phyloP scores from a whole-genome alignment of 495 filamentous ascomycete genomes.

The Aspergillus sparsus region DNA sequence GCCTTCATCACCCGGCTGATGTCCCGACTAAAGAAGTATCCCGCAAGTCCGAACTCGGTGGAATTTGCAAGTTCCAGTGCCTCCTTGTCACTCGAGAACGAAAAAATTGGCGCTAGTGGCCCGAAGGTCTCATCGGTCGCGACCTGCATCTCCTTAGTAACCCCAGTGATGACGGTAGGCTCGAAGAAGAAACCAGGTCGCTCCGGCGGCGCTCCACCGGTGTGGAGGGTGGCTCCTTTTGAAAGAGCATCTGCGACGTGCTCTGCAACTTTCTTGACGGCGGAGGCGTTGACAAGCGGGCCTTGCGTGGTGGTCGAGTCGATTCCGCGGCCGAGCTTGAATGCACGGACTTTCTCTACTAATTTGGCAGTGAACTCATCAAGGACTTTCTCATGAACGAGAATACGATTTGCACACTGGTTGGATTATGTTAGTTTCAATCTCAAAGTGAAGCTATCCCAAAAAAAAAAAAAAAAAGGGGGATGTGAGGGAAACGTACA shows the following conservation, averaged over 20 bases:
- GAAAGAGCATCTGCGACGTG: conserved; percentile 70
- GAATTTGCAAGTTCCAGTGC: conserved; percentile 30
- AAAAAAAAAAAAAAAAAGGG: not conserved
- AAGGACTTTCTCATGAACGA: conserved; percentile 36
- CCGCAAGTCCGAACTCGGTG: conserved; percentile 34
- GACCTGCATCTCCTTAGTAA: conserved; percentile 51
- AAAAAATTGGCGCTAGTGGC: conserved; percentile 28
- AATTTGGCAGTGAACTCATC: conserved; percentile 47
- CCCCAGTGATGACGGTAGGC: conserved; percentile 67
- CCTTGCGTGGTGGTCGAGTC: conserved; percentile 66
- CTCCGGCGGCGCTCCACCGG: conserved; percentile 48
- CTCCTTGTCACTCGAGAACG: conserved; percentile 33
- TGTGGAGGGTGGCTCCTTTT: conserved; percentile 33
- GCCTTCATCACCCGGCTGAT: conserved; percentile 27
- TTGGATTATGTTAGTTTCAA: conserved; percentile 51
- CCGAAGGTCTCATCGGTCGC: conserved; percentile 36
- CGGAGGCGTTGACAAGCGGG: conserved; percentile 70
- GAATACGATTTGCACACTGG: conserved; percentile 67
- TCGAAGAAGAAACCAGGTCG: conserved; percentile 64
- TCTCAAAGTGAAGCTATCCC: no score
- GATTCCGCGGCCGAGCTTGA: conserved; percentile 72
- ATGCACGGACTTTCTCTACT: conserved; percentile 60
- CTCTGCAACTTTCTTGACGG: conserved; percentile 65
- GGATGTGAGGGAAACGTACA: not conserved
- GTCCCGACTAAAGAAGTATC: conserved; percentile 33